These are phyloP conservation scores for Mucor mucedo DNA, from an alignment of 371 early-diverging fungal genomes.

Conservation along the genomic window DNA sequence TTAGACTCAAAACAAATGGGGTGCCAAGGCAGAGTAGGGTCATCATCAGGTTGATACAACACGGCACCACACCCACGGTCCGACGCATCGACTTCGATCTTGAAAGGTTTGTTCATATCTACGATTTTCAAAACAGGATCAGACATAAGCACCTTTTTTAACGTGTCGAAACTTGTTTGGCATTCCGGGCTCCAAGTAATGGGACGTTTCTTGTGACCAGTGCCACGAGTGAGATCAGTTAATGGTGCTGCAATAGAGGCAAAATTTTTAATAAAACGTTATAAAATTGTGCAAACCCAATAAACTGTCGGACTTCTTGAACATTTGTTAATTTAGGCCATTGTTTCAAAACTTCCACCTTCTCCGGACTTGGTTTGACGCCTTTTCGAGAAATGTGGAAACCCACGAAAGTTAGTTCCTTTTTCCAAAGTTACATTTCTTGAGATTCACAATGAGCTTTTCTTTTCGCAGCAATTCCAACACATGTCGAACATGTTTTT, in stretches of 20 bases:
- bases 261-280: conserved; percentile 37
- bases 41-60: conserved; percentile 31
- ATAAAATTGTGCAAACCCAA: conserved; percentile 42
- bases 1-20: conserved; percentile 46
- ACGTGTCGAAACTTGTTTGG: conserved; percentile 27
- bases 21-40: conserved; percentile 13
- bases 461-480: conserved; percentile 37
- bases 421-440: conserved; percentile 60
- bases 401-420: conserved; percentile 50
- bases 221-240: conserved; percentile 38
- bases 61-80: conserved; percentile 40
- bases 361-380: conserved; percentile 28
- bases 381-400: conserved; percentile 37
- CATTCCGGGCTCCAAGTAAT: conserved; percentile 27
- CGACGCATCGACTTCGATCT: conserved; percentile 42
- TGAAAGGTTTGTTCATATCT: conserved; percentile 30
- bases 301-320: conserved; percentile 40
- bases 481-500: conserved; percentile 39
- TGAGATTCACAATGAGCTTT: conserved; percentile 40
- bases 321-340: conserved; percentile 46
- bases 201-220: conserved; percentile 22
- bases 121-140: conserved; percentile 35
- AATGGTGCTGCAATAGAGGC: conserved; percentile 46
- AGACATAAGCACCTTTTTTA: conserved; percentile 20
- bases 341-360: conserved; percentile 36